A percentile compares a stretch with the other conserved stretches of the same genome.
Conservation (phyloP, 352 stramenopile genomes). For the Phytophthora pluvialis region DNA sequence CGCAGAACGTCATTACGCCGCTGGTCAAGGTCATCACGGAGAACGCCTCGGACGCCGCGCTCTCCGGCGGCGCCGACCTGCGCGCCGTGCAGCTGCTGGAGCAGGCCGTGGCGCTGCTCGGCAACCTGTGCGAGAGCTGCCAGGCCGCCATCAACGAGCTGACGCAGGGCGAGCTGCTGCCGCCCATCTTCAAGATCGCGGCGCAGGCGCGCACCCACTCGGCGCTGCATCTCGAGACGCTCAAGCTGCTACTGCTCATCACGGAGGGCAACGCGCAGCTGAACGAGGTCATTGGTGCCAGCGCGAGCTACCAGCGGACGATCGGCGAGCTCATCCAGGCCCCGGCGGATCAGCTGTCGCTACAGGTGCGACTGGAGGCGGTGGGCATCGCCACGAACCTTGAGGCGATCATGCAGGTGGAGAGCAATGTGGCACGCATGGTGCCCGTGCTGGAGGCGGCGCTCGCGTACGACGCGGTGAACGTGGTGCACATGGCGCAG, state of each 20-base stretch:
- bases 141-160: slow-evolving; percentile 83
- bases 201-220: slow-evolving; percentile 54
- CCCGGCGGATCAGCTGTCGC: slow-evolving; percentile 50
- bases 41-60: slow-evolving; percentile 53
- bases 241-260: slow-evolving; percentile 84
- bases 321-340: slow-evolving; percentile 77
- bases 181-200: slow-evolving; percentile 78
- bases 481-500: slow-evolving; percentile 77
- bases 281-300: slow-evolving; percentile 69
- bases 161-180: slow-evolving; percentile 74
- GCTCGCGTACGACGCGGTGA: slow-evolving; percentile 83
- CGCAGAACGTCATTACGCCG: slow-evolving; percentile 78
- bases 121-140: slow-evolving; percentile 87
- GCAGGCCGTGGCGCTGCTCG: slow-evolving; percentile 78
- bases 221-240: slow-evolving; percentile 75
- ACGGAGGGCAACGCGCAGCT: slow-evolving; percentile 83
- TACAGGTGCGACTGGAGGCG: slow-evolving; percentile 60
- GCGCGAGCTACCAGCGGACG: slow-evolving; percentile 66
- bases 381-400: slow-evolving; percentile 87
- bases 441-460: slow-evolving; percentile 73
- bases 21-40: slow-evolving; percentile 77
- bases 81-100: slow-evolving; percentile 81
- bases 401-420: slow-evolving; percentile 69
- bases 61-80: slow-evolving; percentile 67
- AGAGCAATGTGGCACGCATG: slow-evolving; percentile 72